Evolutionary conservation across 1,284 basidiomycete species (phyloP), one percentile per base, ranked within the genome.

Genomic region (Cystobasidium slooffiae): DNA sequence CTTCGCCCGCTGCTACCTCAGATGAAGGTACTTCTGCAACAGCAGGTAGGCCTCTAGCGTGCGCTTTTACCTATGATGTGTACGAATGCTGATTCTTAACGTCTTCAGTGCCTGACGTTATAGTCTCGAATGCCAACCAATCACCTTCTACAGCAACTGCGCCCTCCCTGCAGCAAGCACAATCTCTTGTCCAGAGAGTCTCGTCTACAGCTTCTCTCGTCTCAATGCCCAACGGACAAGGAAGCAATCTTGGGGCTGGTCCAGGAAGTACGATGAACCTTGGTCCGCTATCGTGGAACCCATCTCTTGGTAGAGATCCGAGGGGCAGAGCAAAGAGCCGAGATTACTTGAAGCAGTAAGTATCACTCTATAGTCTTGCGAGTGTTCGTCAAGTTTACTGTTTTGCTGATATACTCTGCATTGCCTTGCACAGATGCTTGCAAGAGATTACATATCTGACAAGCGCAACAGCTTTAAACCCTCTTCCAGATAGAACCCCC

Each of bases 371-470:
- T 37, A 2, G 2, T 56, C 22, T 31, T 5, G 31, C 31, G 31
- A 31, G 12, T 22, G 8, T 12, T 5, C 39, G 1, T 56, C 12
- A 7, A 37, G 55, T 1, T 37, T 49, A 49, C n/a, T 49, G 12
- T 3, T 14, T 14, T 49, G 6, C 46, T 49, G 7, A 7, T 6
- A 9, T n/a, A 52, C 53, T 16, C 37, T 52, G 24, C 22, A 16
- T 77, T 92, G 91, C 53, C 53, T 55, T 24, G 4, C 24, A 7
- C 20, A 63, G 61, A 84, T 97, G 97, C 84, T 85, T 99, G 47
- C 96, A 98, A 84, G 96, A 99, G 85, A 93, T 99, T 78, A 92
- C 93, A 8, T 99, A 99, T 82, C 86, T 99, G 67, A 99, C 96
- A 0, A 97, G 94, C 1, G 90, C 94, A 0, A 91, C 96, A 81